Conservation (phyloP, 176 grass and related monocot species). For the Eleusine indica region DNA sequence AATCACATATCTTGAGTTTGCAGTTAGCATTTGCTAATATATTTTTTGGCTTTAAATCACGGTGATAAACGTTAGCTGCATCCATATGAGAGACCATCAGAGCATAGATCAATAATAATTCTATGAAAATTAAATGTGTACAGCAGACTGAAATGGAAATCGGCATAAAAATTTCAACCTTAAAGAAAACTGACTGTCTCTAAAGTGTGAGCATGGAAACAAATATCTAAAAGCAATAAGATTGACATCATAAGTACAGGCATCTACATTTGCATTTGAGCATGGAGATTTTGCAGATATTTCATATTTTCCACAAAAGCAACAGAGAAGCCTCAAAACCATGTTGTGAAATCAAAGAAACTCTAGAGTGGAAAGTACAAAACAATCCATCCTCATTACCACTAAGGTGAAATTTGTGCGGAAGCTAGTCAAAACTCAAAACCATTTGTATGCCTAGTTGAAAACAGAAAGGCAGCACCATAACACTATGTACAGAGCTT, state of each 20-base stretch:
- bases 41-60: conserved; percentile 97
- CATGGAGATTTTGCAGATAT: background rate
- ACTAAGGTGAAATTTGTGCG: background rate
- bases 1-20: conserved; percentile 99
- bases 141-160: conserved; percentile 15
- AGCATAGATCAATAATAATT: conserved; percentile 2
- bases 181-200: background rate
- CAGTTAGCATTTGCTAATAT: conserved; percentile 99
- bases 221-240: background rate
- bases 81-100: conserved; percentile 31
- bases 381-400: background rate
- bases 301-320: background rate
- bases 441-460: background rate
- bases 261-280: conserved; percentile 5
- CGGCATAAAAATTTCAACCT: background rate
- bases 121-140: conserved; percentile 17
- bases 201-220: background rate
- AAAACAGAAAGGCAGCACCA: conserved; percentile 5
- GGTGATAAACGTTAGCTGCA: conserved; percentile 99
- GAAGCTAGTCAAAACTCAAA: conserved; percentile 23
- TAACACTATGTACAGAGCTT: background rate
- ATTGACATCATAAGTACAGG: background rate
- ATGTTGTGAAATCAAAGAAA: background rate
- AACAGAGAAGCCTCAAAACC: conserved; percentile 13
- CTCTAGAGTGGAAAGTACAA: background rate